Base-by-base conservation (phyloP, 768 basidiomycete genomes). In the Trametes cingulata region DNA sequence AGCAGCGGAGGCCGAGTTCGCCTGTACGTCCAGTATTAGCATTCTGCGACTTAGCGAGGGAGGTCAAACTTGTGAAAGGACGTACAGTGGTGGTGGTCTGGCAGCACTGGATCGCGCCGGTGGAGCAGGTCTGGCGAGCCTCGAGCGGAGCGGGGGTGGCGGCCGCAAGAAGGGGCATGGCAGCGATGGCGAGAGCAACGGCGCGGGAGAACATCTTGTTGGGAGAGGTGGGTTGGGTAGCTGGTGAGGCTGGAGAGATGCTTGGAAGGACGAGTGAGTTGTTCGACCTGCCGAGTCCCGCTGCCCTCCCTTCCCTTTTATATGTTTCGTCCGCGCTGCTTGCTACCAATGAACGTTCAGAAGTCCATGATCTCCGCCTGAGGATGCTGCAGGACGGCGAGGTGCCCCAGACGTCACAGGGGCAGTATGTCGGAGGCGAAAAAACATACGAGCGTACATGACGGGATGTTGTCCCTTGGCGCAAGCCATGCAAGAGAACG, bases 121-220 rank as follows among this genome's bases (percentile, higher is more conserved):
- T 55, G 13, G 45, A 41, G 60, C 60, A 61, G 40, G 29, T 50
- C 52, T 41, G 42, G 48, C 52, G 52, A 24, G 46, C 40, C 43
- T 37, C n/a, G 37, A 55, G 45, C 25, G 42, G 41, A 19, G 29
- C 8, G 14, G 57, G 59, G 35, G 43, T 60, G 59, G 59, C 59
- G 48, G 35, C 52, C 47, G 59, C 59, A 55, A 60, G 60, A 33
- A 61, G 55, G 50, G 60, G 55, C 48, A 49, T 29, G 40, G 55
- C 25, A 19, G 43, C 40, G 48, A 61, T 20, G 52, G 48, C 52
- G 48, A 61, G 24, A 20, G 62, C 47, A 52, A 49, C 33, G 45
- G 56, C 50, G 39, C 53, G 60, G 46, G 60, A 53, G 60, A 65
- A 65, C 56, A 65, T 58, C 59, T 49, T 57, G 17, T 57, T 57